A percentile compares a stretch with the other conserved stretches of the same genome.
These are phyloP conservation scores for Corinectria fuckeliana DNA, from an alignment of 2,329 filamentous ascomycete genomes.

Conservation along the genomic window DNA sequence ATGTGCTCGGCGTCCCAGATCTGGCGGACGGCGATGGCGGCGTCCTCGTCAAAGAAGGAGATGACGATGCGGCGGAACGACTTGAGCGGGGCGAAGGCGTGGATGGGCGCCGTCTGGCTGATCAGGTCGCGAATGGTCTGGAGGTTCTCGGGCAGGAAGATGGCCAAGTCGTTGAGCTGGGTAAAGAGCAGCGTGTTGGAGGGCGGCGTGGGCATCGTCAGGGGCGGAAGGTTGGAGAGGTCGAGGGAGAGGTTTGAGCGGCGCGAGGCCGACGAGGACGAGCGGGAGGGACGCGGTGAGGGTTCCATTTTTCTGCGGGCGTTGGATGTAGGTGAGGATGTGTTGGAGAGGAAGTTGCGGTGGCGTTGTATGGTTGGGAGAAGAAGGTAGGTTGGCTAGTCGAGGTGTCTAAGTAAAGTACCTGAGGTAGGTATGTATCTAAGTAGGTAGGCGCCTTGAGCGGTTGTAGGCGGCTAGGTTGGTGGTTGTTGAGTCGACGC, in stretches of 20 bases:
- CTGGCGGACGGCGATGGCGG: constrained; percentile 73
- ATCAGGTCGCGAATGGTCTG: constrained; percentile 76
- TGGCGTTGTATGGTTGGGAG: constrained; percentile 2
- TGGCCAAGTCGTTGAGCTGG: constrained; percentile 74
- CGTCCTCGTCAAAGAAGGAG: constrained; percentile 74
- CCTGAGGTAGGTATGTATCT: too few species aligned
- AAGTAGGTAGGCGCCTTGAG: too few species aligned
- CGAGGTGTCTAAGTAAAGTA: constrained; percentile 9
- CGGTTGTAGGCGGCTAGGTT: background rate
- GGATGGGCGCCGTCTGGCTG: constrained; percentile 71
- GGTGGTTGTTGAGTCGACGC: background rate
- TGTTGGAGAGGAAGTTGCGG: background rate
- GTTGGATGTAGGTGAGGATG: constrained; percentile 20
- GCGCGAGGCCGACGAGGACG: constrained; percentile 55
- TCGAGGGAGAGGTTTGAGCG: constrained; percentile 70
- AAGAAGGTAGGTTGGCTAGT: constrained; percentile 9
- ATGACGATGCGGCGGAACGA: constrained; percentile 83
- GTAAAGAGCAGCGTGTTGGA: constrained; percentile 88
- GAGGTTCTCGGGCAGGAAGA: constrained; percentile 78
- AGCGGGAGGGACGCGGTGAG: constrained; percentile 47
- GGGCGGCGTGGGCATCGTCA: constrained; percentile 73
- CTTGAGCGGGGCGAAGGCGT: constrained; percentile 81
- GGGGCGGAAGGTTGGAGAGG: constrained; percentile 73
- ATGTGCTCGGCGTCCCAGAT: constrained; percentile 77
- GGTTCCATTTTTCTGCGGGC: constrained; percentile 47